Conservation (phyloP, 2,329 filamentous ascomycete genomes). For the Calonectria hongkongensis region DNA sequence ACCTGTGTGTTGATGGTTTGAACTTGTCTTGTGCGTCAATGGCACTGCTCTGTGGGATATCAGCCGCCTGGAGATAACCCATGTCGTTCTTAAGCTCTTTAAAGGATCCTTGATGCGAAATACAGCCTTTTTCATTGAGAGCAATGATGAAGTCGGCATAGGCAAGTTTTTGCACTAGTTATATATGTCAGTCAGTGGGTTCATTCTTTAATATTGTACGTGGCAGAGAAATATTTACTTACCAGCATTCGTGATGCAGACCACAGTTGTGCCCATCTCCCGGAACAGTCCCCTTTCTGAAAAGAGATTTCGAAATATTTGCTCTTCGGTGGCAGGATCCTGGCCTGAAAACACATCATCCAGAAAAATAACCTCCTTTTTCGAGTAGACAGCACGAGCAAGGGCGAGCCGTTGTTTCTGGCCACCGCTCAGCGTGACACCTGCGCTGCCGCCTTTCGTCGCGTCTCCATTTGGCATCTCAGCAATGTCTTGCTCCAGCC, state of each 20-base stretch:
- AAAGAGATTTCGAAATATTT: constrained; percentile 35
- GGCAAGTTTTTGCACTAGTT: neutral
- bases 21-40: neutral
- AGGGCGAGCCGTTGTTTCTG: constrained; percentile 57
- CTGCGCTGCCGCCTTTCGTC: constrained; percentile 56
- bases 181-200: no score
- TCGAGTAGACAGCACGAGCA: constrained; percentile 52
- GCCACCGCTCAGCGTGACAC: constrained; percentile 59
- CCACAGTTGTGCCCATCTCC: neutral
- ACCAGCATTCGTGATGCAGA: neutral
- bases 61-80: constrained; percentile 35
- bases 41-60: neutral
- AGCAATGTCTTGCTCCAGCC: neutral
- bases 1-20: neutral
- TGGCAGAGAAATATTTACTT: no score
- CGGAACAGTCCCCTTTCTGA: neutral
- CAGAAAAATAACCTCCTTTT: constrained; percentile 52
- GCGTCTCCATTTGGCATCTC: neutral
- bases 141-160: constrained; percentile 30
- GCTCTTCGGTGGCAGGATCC: constrained; percentile 42
- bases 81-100: constrained; percentile 35
- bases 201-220: no score
- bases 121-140: constrained; percentile 30
- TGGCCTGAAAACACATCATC: constrained; percentile 59
- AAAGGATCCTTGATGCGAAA: constrained; percentile 41